Evolutionary conservation across 768 basidiomycete species (phyloP), one percentile per base, ranked within the genome.

Genomic region (Leccinum variicolor): DNA sequence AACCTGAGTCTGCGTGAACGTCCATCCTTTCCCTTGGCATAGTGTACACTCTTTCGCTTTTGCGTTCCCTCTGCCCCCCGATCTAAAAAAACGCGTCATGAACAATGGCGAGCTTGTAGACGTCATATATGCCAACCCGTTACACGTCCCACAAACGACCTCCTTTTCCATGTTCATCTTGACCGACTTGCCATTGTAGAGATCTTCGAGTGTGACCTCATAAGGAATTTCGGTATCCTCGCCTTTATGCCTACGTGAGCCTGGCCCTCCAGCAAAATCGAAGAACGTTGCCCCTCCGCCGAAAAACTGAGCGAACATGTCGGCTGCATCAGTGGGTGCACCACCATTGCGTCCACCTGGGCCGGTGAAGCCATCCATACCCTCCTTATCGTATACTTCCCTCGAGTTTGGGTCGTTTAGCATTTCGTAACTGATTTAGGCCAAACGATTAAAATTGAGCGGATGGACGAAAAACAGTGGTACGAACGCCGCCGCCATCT

Each of bases 101-200:
- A 65, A 48, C 9, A 47, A 48, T 21, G 4, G 25, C 17, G 26
- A 47, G 25, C 9, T n/a, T 36, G 14, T 15, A 45, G 26, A 29
- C n/a, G 13, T 45, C 43, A 2, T 7, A 58, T 41, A 11, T 53
- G 62, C 75, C 47, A 65, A 90, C 89, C 95, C 96, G 70, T 86
- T 86, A 72, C 96, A 98, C 13, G 75, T 73, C 14, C 77, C 77
- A 71, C 96, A 98, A 2, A 90, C 74, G 9, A 87, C 75, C 68
- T 93, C 86, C 66, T 92, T 87, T 74, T 96, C 94, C 79, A 97
- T 84, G 64, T 85, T 90, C 77, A 98, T 85, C 69, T 87, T 90
- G 56, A 94, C 87, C 10, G 81, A 82, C 73, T 94, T 95, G 29
- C 95, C 96, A 56, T 89, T 90, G 74, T 93, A 98, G 21, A 95